These are phyloP conservation scores for Sporothrix sp. DNA, from an alignment of 2,329 filamentous ascomycete genomes.

Conservation along the genomic window DNA sequence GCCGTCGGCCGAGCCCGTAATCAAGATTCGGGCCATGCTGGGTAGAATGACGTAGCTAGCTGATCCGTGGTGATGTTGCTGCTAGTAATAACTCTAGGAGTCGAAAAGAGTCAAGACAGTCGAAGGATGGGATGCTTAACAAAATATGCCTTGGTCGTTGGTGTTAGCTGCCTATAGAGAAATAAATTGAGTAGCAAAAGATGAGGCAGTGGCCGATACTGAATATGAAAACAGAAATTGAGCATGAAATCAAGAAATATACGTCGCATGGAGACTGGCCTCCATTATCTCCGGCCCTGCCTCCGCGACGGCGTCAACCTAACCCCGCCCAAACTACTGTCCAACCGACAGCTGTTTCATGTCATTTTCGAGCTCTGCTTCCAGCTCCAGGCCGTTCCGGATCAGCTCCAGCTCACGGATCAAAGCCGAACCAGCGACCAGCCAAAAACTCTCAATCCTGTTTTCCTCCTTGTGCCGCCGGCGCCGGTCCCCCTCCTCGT, in stretches of 20 bases:
- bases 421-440: slow-evolving; percentile 24
- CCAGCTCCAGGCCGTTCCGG: background rate
- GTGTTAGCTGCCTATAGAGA: background rate
- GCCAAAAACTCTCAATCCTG: slow-evolving; percentile 23
- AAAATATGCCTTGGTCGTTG: background rate
- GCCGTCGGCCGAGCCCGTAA: slow-evolving; percentile 50
- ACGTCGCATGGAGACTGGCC: too few species aligned
- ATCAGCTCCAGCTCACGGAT: slow-evolving; percentile 21
- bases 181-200: background rate
- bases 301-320: background rate
- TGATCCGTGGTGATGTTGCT: background rate
- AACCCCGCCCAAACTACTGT: background rate
- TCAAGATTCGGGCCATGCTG: slow-evolving; percentile 26
- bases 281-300: background rate
- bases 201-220: too few species aligned
- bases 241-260: too few species aligned
- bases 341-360: slow-evolving; percentile 6
- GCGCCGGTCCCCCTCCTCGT: background rate
- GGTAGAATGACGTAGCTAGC: background rate
- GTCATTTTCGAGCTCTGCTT: background rate
- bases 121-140: too few species aligned
- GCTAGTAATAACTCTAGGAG: too few species aligned
- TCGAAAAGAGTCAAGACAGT: too few species aligned
- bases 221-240: too few species aligned
- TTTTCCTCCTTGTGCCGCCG: background rate